Evolutionary conservation across 2,329 filamentous ascomycete species (phyloP).

Genomic region (Neoscytalidium dimidiatum): DNA sequence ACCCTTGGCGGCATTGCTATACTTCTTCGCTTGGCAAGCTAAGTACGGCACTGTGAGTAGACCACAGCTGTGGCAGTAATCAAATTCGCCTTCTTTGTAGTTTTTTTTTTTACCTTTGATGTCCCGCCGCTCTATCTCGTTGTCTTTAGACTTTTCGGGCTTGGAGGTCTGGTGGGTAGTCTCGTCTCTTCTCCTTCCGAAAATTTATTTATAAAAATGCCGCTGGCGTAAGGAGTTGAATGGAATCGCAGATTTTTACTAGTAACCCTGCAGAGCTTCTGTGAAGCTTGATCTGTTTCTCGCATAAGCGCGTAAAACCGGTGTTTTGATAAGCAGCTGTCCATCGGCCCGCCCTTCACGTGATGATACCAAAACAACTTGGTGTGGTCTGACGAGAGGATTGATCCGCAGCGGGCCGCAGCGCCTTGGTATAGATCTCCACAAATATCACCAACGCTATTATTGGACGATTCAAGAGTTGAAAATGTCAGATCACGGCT

Average conservation of each 20-base stretch:
- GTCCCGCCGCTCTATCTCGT: background rate
- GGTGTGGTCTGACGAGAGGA: background rate
- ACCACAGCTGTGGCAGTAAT: conserved; percentile 5
- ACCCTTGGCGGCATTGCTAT: conserved; percentile 86
- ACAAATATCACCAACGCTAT: background rate
- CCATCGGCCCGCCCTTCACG: background rate
- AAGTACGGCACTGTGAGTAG: conserved; percentile 83
- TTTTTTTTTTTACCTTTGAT: background rate
- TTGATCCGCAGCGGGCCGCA: background rate
- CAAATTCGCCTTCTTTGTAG: background rate
- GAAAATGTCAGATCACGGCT: too few relatives aligned
- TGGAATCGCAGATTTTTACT: too few relatives aligned
- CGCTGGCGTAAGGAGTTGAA: too few relatives aligned
- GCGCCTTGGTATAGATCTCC: background rate
- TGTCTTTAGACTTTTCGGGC: background rate
- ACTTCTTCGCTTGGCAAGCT: conserved; percentile 98
- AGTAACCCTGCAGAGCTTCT: too few relatives aligned
- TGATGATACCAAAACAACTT: background rate
- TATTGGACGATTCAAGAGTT: background rate
- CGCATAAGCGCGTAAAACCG: too few relatives aligned
- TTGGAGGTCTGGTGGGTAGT: too few relatives aligned
- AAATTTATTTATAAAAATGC: too few relatives aligned
- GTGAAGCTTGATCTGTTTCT: too few relatives aligned
- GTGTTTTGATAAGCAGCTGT: background rate
- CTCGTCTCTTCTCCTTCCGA: too few relatives aligned